A percentile compares a stretch with the other conserved stretches of the same genome.
Conservation (phyloP, 148 eudicot species). For the Fagopyrum homotropicum region DNA sequence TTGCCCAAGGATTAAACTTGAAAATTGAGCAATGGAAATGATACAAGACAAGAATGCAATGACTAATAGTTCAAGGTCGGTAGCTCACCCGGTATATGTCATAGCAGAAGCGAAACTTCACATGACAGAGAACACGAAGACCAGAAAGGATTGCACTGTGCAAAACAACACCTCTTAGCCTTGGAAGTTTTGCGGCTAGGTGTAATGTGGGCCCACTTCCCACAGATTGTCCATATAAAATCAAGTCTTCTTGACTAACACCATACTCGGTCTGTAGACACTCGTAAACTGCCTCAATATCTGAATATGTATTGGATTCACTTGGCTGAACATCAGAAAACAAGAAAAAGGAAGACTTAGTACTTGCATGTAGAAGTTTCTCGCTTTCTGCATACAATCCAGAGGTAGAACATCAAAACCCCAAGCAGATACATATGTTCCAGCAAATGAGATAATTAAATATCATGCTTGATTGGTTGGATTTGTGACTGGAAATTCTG, state of each 20-base stretch:
- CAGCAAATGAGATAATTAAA: neutral
- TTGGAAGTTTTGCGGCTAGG: conserved; percentile 81
- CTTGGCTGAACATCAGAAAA: conserved; percentile 55
- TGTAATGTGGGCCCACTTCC: conserved; percentile 99
- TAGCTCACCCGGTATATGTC: conserved; percentile 80
- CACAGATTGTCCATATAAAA: conserved; percentile 94
- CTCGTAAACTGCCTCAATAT: conserved; percentile 94
- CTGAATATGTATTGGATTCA: conserved; percentile 84
- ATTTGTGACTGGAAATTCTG: neutral
- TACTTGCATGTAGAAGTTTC: conserved; percentile 1
- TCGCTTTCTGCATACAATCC: neutral
- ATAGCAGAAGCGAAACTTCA: conserved; percentile 75
- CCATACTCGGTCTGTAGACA: conserved; percentile 94
- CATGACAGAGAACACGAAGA: conserved; percentile 91
- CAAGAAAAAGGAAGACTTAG: neutral
- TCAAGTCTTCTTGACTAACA: conserved; percentile 83
- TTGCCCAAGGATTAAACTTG: neutral
- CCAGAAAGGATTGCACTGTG: conserved; percentile 99
- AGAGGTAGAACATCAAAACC: too few relatives aligned
- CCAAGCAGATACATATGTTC: neutral
- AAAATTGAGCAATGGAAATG: neutral
- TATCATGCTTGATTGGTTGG: neutral
- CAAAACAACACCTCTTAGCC: conserved; percentile 94
- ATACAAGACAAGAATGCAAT: neutral
- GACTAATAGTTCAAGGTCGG: neutral